A percentile compares a stretch with the other conserved stretches of the same genome.
These are phyloP conservation scores for Solanum corneliomulleri DNA, from an alignment of 257 asterid species.

Conservation along the genomic window DNA sequence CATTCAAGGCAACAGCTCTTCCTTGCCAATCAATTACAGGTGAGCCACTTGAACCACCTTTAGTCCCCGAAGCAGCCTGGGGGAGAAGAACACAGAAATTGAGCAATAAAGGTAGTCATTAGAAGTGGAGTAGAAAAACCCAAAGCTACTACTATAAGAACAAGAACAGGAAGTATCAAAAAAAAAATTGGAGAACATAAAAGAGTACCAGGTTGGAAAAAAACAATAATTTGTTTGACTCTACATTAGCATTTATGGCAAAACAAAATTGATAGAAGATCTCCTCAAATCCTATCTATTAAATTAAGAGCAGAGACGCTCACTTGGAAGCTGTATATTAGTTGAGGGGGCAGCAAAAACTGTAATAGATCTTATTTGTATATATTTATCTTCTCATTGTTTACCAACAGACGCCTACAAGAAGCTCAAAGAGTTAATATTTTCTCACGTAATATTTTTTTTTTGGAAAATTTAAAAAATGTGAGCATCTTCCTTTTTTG, in stretches of 20 bases:
- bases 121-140: not conserved
- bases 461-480: not conserved
- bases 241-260: not conserved
- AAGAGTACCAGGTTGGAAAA: not conserved
- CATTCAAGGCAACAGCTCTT: slow-evolving; percentile 98
- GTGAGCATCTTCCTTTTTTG: not conserved
- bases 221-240: not conserved
- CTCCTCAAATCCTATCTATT: not conserved
- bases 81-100: not conserved
- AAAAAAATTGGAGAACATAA: not conserved
- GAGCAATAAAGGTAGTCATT: not conserved
- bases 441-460: not conserved
- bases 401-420: not conserved
- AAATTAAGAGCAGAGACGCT: not conserved
- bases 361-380: not conserved
- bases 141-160: not conserved
- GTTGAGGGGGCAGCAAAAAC: not conserved
- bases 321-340: not conserved
- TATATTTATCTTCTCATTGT: not conserved
- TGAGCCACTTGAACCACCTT: slow-evolving; percentile 99
- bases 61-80: slow-evolving; percentile 99
- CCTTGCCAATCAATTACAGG: slow-evolving; percentile 99
- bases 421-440: not conserved
- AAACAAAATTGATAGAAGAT: not conserved
- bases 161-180: not conserved